These are phyloP conservation scores for Aspergillus kassunensis DNA, from an alignment of 495 filamentous ascomycete species.

Conservation along the genomic window DNA sequence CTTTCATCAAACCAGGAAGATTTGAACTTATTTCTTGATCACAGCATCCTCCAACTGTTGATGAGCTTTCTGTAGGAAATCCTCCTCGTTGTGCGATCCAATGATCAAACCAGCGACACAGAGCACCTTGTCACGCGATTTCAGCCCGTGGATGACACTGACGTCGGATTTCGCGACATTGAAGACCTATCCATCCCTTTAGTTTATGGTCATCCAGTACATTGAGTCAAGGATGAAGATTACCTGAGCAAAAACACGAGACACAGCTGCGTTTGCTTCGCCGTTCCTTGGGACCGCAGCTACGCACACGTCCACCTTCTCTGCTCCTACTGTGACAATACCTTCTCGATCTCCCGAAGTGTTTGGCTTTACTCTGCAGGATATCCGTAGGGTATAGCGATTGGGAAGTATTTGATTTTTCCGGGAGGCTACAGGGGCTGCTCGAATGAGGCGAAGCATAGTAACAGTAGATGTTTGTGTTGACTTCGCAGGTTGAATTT, in stretches of 20 bases:
- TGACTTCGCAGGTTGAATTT: too few relatives aligned
- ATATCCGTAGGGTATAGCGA: constrained; percentile 36
- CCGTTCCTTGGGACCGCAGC: constrained; percentile 60
- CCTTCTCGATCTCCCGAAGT: constrained; percentile 57
- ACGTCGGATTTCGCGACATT: constrained; percentile 60
- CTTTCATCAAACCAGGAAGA: too few relatives aligned
- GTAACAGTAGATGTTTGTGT: too few relatives aligned
- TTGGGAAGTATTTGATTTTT: constrained; percentile 2
- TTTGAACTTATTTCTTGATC: constrained; percentile 4
- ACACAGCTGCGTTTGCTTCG: constrained; percentile 63
- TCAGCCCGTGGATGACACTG: constrained; percentile 58
- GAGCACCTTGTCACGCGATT: constrained; percentile 59
- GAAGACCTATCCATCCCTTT: constrained; percentile 46
- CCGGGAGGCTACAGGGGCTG: constrained; percentile 3
- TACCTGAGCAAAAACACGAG: constrained; percentile 61
- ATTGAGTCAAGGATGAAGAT: not conserved
- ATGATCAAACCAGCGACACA: constrained; percentile 30
- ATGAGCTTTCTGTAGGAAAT: constrained; percentile 22
- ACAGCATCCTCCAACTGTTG: constrained; percentile 12
- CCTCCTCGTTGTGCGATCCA: constrained; percentile 24
- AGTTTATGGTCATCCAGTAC: not conserved
- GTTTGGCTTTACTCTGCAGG: constrained; percentile 64
- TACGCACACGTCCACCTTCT: constrained; percentile 58
- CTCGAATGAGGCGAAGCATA: constrained; percentile 26
- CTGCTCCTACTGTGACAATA: constrained; percentile 47